Conservation (phyloP, 202 grass and related monocot genomes). For the Carex sylvatica region DNA sequence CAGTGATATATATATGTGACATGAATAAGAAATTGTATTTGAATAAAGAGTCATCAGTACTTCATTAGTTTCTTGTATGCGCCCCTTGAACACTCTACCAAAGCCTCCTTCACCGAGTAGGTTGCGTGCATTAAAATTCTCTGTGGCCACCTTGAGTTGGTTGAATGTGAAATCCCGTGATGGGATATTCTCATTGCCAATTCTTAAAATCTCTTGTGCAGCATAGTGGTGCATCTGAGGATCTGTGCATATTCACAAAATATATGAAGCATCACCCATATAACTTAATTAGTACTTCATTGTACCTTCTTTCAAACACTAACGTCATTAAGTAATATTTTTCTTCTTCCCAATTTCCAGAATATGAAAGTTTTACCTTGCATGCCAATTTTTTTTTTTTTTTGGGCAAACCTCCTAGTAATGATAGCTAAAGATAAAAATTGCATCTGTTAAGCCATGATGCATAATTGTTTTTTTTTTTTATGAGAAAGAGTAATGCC, state of each 20-base stretch:
- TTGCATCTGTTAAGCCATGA: background rate
- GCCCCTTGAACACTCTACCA: constrained; percentile 71
- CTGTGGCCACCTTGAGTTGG: constrained; percentile 47
- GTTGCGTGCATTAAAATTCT: constrained; percentile 52
- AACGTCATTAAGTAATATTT: background rate
- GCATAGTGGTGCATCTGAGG: constrained; percentile 41
- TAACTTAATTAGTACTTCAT: background rate
- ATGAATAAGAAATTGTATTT: background rate
- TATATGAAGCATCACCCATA: background rate
- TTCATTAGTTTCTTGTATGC: constrained; percentile 45
- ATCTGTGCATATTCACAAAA: constrained; percentile 36
- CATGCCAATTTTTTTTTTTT: background rate
- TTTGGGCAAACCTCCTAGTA: background rate
- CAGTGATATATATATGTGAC: background rate
- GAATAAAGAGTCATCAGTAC: constrained; percentile 33
- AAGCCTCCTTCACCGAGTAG: constrained; percentile 88
- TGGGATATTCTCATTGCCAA: constrained; percentile 61
- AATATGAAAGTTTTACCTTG: background rate
- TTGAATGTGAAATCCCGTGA: constrained; percentile 56
- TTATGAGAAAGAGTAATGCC: background rate
- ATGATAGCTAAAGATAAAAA: background rate
- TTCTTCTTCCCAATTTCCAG: background rate
- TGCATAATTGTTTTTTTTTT: background rate
- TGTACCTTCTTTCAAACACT: background rate
- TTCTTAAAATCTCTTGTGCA: constrained; percentile 57